Percentiles rank a stretch among this genome's conserved stretches.
Evolutionary conservation across 2,329 filamentous ascomycete genomes (phyloP).

Genomic region (Furcasterigmium furcatum): DNA sequence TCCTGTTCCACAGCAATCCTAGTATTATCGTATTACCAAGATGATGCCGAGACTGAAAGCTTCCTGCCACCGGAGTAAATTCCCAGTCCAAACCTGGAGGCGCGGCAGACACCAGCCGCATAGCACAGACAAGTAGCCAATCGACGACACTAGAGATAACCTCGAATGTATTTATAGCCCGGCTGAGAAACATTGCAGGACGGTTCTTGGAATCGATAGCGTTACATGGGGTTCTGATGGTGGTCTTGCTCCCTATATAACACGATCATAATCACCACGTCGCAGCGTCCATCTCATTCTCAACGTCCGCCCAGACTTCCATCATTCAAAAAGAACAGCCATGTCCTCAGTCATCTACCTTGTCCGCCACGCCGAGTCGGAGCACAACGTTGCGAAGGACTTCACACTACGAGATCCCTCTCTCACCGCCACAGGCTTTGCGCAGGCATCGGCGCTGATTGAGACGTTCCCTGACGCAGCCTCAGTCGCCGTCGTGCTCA

Average conservation of each 20-base stretch:
- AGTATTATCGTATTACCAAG: too few species aligned
- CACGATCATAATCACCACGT: not conserved
- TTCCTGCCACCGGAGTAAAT: too few species aligned
- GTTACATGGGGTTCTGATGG: not conserved
- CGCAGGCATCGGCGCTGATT: conserved; percentile 6
- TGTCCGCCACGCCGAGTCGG: conserved; percentile 14
- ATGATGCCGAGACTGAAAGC: too few species aligned
- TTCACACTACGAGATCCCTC: conserved; percentile 11
- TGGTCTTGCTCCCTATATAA: not conserved
- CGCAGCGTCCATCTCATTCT: not conserved
- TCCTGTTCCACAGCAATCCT: too few species aligned
- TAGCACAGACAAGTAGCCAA: too few species aligned
- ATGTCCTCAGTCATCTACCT: conserved; percentile 10
- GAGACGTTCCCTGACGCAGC: conserved; percentile 7
- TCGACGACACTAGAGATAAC: too few species aligned
- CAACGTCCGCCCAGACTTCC: not conserved
- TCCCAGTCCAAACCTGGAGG: too few species aligned
- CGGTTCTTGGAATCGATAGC: not conserved
- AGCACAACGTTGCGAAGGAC: conserved; percentile 13
- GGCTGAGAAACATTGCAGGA: not conserved
- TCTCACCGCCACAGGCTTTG: conserved; percentile 7
- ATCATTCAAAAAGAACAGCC: not conserved
- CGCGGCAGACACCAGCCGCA: too few species aligned
- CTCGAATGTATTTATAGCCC: not conserved
- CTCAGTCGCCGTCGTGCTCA: conserved; percentile 9